phyloP scores from a whole-genome alignment of 2,329 filamentous ascomycete genomes.

The Calonectria pauciramosa region DNA sequence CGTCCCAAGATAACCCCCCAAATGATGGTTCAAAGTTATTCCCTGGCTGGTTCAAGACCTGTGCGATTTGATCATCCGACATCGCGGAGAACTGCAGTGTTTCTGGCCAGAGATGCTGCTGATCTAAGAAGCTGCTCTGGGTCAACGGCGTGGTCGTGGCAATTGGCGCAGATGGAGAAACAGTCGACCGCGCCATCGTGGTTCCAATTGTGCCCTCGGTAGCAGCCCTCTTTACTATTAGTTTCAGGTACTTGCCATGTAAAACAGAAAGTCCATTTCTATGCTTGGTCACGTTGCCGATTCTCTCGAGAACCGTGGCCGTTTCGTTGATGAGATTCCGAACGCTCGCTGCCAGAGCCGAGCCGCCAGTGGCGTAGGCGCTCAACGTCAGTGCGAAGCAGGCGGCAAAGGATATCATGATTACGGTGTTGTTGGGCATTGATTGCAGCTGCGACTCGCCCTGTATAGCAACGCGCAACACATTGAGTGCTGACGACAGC shows the following conservation, averaged over 20 bases:
- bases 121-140: constrained; percentile 44
- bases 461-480: constrained; percentile 80
- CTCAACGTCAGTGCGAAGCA: constrained; percentile 77
- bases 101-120: constrained; percentile 59
- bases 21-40: constrained; percentile 70
- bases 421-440: constrained; percentile 84
- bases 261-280: constrained; percentile 73
- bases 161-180: constrained; percentile 33
- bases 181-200: constrained; percentile 18
- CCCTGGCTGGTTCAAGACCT: constrained; percentile 74
- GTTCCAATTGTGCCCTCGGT: constrained; percentile 35
- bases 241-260: constrained; percentile 62
- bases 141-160: constrained; percentile 37
- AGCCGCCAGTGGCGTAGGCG: constrained; percentile 69
- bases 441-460: constrained; percentile 78
- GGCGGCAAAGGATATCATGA: constrained; percentile 83
- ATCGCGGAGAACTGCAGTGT: constrained; percentile 76
- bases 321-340: constrained; percentile 76
- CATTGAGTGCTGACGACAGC: constrained; percentile 79
- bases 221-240: constrained; percentile 57
- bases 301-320: constrained; percentile 76
- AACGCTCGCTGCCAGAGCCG: constrained; percentile 73
- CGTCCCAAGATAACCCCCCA: constrained; percentile 70
- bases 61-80: constrained; percentile 77
- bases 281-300: constrained; percentile 75